Evolutionary conservation across 495 filamentous ascomycete species (phyloP), one percentile per base, ranked within the genome.

Genomic region (Lineolata rhizophorae): DNA sequence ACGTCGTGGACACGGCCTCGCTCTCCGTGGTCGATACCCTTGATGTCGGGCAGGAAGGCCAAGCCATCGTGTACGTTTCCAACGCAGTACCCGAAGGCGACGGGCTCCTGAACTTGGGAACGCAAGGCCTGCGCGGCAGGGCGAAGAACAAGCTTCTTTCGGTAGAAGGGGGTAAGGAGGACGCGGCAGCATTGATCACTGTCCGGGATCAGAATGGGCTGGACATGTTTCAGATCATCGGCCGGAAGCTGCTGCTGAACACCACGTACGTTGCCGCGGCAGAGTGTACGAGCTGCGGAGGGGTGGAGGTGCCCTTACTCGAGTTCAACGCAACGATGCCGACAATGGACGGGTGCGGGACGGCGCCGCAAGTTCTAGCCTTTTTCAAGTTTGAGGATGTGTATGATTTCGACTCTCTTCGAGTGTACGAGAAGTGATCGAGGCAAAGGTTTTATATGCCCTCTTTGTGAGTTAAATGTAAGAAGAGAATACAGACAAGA

Each of bases 221-320:
- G 9, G 42, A 45, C 24, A 45, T 45, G 42, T 25, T 45, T 16
- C 35, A 45, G 29, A 28, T 45, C 8, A 42, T 42, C 21, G 42
- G 42, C 3, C 25, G 42, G 12, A 38, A 41, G 11, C 19, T 45
- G 16, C 31, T 28, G 20, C 16, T 45, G 11, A 42, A 42, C 28
- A 35, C 18, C n/a, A 42, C 39, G 4, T 45, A 45, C 27, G 31
- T 35, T 2, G 35, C 37, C 10, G 30, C 34, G 13, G 42, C 34
- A 1, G 22, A 32, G 18, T 32, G 24, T 17, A 17, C 24, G 8
- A 22, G 17, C 8, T 36, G 27, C 18, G 15, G 21, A 1, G 35
- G 30, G 19, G 19, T 5, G 11, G 12, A 19, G 29, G 30, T 45
- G 5, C 35, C 38, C 13, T 26, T 45, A 13, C 17, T 45, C 13